Evolutionary conservation across 306 rosid species (phyloP).

Genomic region (Erythrophleum fordii): DNA sequence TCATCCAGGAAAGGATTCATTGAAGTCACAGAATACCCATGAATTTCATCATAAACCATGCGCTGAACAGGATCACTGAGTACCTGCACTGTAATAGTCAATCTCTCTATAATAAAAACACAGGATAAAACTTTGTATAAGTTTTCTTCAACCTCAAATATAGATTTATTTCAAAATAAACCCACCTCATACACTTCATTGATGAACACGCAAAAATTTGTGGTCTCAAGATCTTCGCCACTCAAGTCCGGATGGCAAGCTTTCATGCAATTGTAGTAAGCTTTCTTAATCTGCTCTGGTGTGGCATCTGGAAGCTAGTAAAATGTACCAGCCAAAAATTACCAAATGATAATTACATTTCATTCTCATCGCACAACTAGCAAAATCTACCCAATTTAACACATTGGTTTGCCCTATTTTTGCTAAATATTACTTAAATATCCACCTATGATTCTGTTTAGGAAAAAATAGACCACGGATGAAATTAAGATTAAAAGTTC

Average conservation of each 20-base stretch:
- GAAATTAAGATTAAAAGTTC: neutral
- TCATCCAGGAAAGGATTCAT: constrained; percentile 82
- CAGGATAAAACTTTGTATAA: constrained; percentile 4
- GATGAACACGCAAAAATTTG: constrained; percentile 90
- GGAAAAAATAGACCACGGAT: constrained; percentile 4
- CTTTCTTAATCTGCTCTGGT: constrained; percentile 80
- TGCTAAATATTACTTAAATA: neutral
- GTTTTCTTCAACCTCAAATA: constrained; percentile 25
- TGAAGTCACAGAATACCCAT: constrained; percentile 88
- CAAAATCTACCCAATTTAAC: neutral
- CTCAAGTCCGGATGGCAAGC: constrained; percentile 97
- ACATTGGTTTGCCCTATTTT: neutral
- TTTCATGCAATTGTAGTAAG: constrained; percentile 94
- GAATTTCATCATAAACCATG: constrained; percentile 90
- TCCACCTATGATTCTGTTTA: neutral
- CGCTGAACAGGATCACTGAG: constrained; percentile 97
- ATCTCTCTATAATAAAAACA: constrained; percentile 33
- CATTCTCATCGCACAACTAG: neutral
- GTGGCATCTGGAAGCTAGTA: constrained; percentile 92
- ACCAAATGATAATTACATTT: constrained; percentile 1
- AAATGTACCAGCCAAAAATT: constrained; percentile 33
- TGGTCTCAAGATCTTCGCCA: constrained; percentile 77
- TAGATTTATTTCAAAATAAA: constrained; percentile 28
- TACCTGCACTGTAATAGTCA: constrained; percentile 73
- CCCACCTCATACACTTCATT: constrained; percentile 88